Percentiles rank a stretch among this genome's conserved stretches.
Conservation (phyloP, 2,329 filamentous ascomycete species). For the Curvularia sp. region DNA sequence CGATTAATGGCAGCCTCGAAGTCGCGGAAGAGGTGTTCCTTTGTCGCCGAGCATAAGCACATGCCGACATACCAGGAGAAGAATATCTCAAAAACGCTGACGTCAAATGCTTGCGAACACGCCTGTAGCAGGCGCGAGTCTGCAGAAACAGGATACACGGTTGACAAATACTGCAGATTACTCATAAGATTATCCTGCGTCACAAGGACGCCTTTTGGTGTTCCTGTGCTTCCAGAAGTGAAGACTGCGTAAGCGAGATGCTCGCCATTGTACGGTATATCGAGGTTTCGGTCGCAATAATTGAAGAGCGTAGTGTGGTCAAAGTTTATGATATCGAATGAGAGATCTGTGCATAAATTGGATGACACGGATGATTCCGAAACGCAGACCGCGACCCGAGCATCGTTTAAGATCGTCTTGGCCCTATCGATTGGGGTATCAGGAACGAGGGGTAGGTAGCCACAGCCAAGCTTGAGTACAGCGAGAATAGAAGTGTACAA, state of each 20-base stretch:
- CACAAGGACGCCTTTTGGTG: slow-evolving; percentile 79
- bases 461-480: slow-evolving; percentile 75
- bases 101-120: slow-evolving; percentile 84
- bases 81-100: slow-evolving; percentile 91
- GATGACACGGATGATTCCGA: slow-evolving; percentile 35
- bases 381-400: slow-evolving; percentile 61
- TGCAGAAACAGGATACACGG: slow-evolving; percentile 67
- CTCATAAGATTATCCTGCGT: slow-evolving; percentile 78
- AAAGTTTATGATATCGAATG: slow-evolving; percentile 38
- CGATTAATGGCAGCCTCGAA: slow-evolving; percentile 71
- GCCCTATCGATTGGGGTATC: slow-evolving; percentile 71
- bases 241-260: slow-evolving; percentile 79
- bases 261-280: slow-evolving; percentile 52
- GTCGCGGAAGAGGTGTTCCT: slow-evolving; percentile 76
- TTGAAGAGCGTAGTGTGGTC: slow-evolving; percentile 37
- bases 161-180: slow-evolving; percentile 72
- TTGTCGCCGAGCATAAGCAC: slow-evolving; percentile 76
- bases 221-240: slow-evolving; percentile 82
- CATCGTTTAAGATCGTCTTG: slow-evolving; percentile 67
- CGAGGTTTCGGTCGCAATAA: slow-evolving; percentile 49
- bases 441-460: slow-evolving; percentile 80
- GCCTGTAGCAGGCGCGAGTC: slow-evolving; percentile 75
- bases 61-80: slow-evolving; percentile 82
- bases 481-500: slow-evolving; percentile 79
- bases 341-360: slow-evolving; percentile 13